Evolutionary conservation across 225 moss, liverwort and hornwort species (phyloP).

Genomic region (Physcomitrium patens): DNA sequence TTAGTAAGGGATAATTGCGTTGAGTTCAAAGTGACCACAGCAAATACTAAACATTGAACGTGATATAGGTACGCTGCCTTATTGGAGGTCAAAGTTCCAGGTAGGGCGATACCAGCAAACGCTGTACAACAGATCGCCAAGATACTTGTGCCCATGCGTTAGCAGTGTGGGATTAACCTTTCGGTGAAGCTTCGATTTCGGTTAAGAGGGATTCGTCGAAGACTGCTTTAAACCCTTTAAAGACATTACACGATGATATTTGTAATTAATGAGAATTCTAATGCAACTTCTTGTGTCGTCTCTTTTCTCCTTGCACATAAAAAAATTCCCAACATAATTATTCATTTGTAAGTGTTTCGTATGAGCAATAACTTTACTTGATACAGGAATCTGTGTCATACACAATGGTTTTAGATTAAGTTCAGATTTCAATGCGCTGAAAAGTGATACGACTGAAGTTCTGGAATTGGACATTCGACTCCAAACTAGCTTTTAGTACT

Average conservation of each 20-base stretch:
- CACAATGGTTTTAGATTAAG: too few relatives aligned
- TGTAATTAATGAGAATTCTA: not conserved
- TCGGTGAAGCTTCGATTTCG: slow-evolving; percentile 6
- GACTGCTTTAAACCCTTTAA: not conserved
- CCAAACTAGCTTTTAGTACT: too few relatives aligned
- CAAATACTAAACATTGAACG: slow-evolving; percentile 21
- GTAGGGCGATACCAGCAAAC: slow-evolving; percentile 46
- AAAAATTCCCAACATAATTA: slow-evolving; percentile 8
- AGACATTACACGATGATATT: too few relatives aligned
- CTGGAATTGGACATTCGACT: too few relatives aligned
- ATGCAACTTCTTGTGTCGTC: slow-evolving; percentile 15
- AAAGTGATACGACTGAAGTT: too few relatives aligned
- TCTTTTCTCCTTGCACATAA: slow-evolving; percentile 4
- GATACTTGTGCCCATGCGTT: slow-evolving; percentile 43
- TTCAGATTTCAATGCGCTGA: too few relatives aligned
- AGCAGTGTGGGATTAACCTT: slow-evolving; percentile 20
- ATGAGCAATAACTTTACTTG: slow-evolving; percentile 1
- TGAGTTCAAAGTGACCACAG: not conserved
- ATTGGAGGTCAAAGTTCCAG: slow-evolving; percentile 50
- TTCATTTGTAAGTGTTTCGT: slow-evolving; percentile 22
- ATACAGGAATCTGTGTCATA: too few relatives aligned
- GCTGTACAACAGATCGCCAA: slow-evolving; percentile 48
- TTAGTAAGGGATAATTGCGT: not conserved
- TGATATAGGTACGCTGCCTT: slow-evolving; percentile 53
- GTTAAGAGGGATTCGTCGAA: slow-evolving; percentile 21